Base-by-base conservation (phyloP, 2,329 filamentous ascomycete genomes). In the Incumbomyces lentus region DNA sequence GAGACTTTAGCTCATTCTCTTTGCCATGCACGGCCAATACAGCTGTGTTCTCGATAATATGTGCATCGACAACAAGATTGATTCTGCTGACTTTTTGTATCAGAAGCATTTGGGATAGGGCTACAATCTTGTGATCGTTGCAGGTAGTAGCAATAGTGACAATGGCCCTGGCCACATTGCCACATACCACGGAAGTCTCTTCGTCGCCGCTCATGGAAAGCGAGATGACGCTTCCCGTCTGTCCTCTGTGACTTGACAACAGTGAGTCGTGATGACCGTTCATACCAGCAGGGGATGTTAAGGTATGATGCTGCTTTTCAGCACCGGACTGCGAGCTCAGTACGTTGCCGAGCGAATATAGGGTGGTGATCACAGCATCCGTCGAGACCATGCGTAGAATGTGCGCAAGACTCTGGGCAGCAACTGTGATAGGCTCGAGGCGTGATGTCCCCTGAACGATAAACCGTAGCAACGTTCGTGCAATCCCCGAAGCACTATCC, bases 321-420 rank as follows among this genome's bases (percentile, higher is more conserved):
- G 69, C 59, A 14, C 66, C 68, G 6, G 74, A 72, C 39, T 77
- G 79, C 4, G 87, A 82, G 56, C 88, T 95, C 12, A 98, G 73
- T 3, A 95, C 84, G 61, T 98, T 98, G 16, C 92, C 92, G n/a
- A 98, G 74, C 0, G 88, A 92, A 66, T 98, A 98, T 8, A 98
- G 71, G 1, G 89, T 96, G 4, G 89, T 94, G 55, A 98, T 96
- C 31, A 95, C 78, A 31, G 88, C 83, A 68, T 98, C 92, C 57
- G 94, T 85, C 1, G 92, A 94, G 11, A 96, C 74, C 58, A 83
- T 74, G 55, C 82, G 82, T 46, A 98, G 70, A 14, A 93, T 80
- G 54, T 82, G 83, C 2, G 89, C 88, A 30, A 98, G 71, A 56
- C 84, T 92, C 54, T 81, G 79, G n/a, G 89, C 87, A 22, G 90